Conservation (phyloP, 768 basidiomycete species). For the Russula olivacea region DNA sequence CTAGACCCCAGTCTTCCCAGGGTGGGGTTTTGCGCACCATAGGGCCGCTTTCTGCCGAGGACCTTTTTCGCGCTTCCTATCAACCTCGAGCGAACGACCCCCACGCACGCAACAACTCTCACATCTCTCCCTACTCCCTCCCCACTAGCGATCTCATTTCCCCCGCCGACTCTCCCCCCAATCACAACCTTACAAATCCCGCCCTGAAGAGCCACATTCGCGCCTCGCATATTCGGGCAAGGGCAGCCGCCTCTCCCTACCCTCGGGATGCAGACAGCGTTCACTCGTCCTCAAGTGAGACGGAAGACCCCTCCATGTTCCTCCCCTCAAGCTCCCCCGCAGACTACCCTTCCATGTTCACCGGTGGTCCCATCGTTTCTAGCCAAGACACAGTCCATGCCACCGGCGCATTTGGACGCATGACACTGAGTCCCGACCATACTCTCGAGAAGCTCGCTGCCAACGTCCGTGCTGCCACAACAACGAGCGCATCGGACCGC, state of each 20-base stretch:
- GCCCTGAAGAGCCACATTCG: conserved; percentile 73
- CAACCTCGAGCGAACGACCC: conserved; percentile 47
- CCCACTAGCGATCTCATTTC: conserved; percentile 37
- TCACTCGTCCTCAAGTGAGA: conserved; percentile 82
- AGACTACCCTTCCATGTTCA: conserved; percentile 66
- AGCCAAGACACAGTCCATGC: conserved; percentile 51
- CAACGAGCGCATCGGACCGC: conserved; percentile 84
- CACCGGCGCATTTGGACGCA: conserved; percentile 68
- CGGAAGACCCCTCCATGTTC: conserved; percentile 83
- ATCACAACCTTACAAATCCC: conserved; percentile 66
- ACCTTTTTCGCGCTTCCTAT: conserved; percentile 64
- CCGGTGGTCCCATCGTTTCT: conserved; percentile 38
- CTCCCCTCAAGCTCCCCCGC: conserved; percentile 48
- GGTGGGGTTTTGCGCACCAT: conserved; percentile 53
- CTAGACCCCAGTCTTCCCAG: conserved; percentile 75
- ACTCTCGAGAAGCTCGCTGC: conserved; percentile 80
- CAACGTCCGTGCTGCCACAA: conserved; percentile 83
- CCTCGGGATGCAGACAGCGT: conserved; percentile 81
- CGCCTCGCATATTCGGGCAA: conserved; percentile 70
- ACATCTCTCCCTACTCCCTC: conserved; percentile 39
- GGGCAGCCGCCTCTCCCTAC: conserved; percentile 78
- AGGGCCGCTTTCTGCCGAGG: conserved; percentile 49
- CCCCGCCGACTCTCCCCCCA: conserved; percentile 63
- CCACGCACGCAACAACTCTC: conserved; percentile 37
- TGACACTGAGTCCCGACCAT: conserved; percentile 72